These are phyloP conservation scores for Rosa lucieae DNA, from an alignment of 306 rosid species.

Conservation along the genomic window DNA sequence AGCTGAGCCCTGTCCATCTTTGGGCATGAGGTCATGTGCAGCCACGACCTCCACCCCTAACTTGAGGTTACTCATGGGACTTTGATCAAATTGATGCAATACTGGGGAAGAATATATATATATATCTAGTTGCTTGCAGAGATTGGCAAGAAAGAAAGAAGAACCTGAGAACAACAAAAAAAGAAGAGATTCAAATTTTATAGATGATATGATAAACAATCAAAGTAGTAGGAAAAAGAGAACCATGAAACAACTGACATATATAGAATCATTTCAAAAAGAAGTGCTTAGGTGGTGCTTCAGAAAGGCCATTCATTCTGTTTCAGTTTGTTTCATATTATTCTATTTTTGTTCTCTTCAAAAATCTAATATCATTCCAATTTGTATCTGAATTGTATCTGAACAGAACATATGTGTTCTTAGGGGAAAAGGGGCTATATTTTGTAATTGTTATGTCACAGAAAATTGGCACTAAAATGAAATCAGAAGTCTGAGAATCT, in stretches of 20 bases:
- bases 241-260: not conserved
- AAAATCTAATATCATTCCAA: not conserved
- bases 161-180: constrained; percentile 36
- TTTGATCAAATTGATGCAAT: constrained; percentile 10
- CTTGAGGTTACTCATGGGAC: constrained; percentile 64
- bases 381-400: not conserved
- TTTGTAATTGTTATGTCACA: too few relatives aligned
- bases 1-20: constrained; percentile 76
- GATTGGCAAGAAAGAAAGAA: constrained; percentile 8
- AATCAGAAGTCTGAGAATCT: not conserved
- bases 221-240: constrained; percentile 1
- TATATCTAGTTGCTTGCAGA: constrained; percentile 22
- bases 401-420: not conserved
- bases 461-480: not conserved
- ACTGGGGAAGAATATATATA: not conserved
- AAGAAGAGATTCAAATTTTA: not conserved
- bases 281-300: not conserved
- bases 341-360: not conserved
- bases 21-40: constrained; percentile 79
- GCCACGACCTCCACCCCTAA: constrained; percentile 76
- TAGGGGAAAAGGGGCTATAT: not conserved
- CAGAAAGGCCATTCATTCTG: not conserved
- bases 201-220: not conserved
- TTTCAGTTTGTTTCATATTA: not conserved
- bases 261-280: not conserved